Percentiles rank a stretch among this genome's conserved stretches.
Evolutionary conservation across 1,284 basidiomycete species (phyloP).

Genomic region (Leucoagaricus sp.): DNA sequence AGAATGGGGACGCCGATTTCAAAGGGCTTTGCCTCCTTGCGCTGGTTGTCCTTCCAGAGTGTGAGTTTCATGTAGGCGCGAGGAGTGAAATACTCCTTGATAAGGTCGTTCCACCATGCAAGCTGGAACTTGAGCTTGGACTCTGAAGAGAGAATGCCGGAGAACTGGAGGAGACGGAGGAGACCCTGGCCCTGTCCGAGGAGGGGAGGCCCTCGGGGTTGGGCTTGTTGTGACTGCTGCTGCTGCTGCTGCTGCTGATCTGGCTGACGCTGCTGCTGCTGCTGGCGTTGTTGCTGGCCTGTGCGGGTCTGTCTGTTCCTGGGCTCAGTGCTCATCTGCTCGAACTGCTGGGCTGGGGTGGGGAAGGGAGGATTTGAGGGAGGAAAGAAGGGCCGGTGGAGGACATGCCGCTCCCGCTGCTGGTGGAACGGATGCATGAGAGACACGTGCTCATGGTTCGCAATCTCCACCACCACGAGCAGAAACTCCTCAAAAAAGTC

Average conservation of each 20-base stretch:
- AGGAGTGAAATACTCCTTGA: slow-evolving; percentile 65
- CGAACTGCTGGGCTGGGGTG: slow-evolving; percentile 21
- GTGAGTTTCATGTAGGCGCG: slow-evolving; percentile 72
- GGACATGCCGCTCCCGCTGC: slow-evolving; percentile 2
- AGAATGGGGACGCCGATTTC: slow-evolving; percentile 76
- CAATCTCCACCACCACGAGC: slow-evolving; percentile 92
- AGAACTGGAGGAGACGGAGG: slow-evolving; percentile 63
- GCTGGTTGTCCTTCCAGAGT: slow-evolving; percentile 78
- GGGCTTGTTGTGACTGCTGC: not conserved
- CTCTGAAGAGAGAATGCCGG: slow-evolving; percentile 57
- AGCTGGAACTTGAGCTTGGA: slow-evolving; percentile 55
- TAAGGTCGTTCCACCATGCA: slow-evolving; percentile 62
- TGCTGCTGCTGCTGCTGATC: not conserved
- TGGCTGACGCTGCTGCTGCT: slow-evolving; percentile 3
- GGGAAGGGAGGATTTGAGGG: slow-evolving; percentile 12
- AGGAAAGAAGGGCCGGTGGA: slow-evolving; percentile 6
- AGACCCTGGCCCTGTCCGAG: slow-evolving; percentile 63
- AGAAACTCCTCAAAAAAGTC: slow-evolving; percentile 93
- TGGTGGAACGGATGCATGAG: slow-evolving; percentile 8
- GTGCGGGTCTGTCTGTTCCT: no score
- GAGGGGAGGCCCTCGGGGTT: slow-evolving; percentile 6
- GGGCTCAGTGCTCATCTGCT: slow-evolving; percentile 37
- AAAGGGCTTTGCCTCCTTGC: slow-evolving; percentile 75
- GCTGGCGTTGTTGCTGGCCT: slow-evolving; percentile 16
- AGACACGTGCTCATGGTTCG: slow-evolving; percentile 61